Evolutionary conservation across 129 eudicot species (phyloP), one percentile per base, ranked within the genome.

Genomic region (Lonicera japonica): DNA sequence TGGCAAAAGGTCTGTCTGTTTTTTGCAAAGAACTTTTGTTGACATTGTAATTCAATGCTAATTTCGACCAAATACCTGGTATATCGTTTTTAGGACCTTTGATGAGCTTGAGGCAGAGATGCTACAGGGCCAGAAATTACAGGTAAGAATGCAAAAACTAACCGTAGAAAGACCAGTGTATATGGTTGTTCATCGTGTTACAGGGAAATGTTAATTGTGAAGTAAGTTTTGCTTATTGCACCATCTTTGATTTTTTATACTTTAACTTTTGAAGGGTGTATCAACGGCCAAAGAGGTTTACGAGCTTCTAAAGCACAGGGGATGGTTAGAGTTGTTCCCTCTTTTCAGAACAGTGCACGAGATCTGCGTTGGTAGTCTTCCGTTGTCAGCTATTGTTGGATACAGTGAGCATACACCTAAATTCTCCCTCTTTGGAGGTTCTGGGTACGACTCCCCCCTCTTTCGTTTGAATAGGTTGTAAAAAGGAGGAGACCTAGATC

Each of bases 41-140:
- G 15, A 18, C 38, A 15, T 19, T 40, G n/a, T 18, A 11, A 45
- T 51, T 43, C 68, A 8, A 68, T 65, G 45, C 7, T 65, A 11
- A 55, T 60, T 47, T 43, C 50, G 16, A 75, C 40, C 36, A 47
- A 15, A 29, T 29, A 29, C 2, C 36, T 29, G 36, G 36, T 29
- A 29, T 41, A 25, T 59, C 51, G 25, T 66, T 38, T 74, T 61
- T 69, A 88, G 96, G 77, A 81, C 99, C 25, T 94, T 94, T 56
- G 96, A 94, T 70, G 95, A 88, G 72, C 99, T 94, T 76, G 99
- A 94, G 81, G 96, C 92, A 16, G 96, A 94, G 78, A 88, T 94
- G 92, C 68, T 94, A 80, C 89, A 94, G 74, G 99, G 99, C 62
- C 99, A 94, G 74, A 94, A 94, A 69, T 66, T 94, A 69, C 99